Percentiles rank a stretch among this genome's conserved stretches.
Conservation (phyloP, 1,139 yeast species). For the Pichia norvegensis region DNA sequence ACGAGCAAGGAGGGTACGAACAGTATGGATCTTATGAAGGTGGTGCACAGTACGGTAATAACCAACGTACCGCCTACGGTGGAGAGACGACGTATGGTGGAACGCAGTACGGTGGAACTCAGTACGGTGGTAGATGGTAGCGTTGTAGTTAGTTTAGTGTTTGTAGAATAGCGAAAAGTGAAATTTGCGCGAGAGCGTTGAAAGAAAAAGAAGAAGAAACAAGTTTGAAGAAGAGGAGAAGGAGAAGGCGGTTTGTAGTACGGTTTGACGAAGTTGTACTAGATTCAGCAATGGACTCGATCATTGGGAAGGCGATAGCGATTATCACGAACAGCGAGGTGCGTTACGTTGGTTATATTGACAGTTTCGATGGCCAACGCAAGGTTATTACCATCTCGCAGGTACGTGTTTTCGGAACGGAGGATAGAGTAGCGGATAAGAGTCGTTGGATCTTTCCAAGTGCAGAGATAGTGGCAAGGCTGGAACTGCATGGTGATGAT, state of each 20-base stretch:
- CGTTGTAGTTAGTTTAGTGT: not conserved
- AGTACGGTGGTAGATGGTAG: slow-evolving; percentile 25
- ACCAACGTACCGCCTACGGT: slow-evolving; percentile 15
- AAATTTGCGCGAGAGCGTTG: not conserved
- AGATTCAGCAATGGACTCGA: slow-evolving; percentile 8
- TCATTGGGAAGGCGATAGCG: slow-evolving; percentile 77
- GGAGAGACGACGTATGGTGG: slow-evolving; percentile 17
- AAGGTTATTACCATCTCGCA: slow-evolving; percentile 81
- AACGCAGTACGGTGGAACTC: slow-evolving; percentile 14
- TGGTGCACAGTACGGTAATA: not conserved
- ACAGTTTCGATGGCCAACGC: slow-evolving; percentile 81
- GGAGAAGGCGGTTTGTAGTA: not conserved
- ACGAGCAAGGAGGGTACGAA: not conserved
- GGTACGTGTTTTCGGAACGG: slow-evolving; percentile 88
- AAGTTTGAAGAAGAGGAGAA: not conserved
- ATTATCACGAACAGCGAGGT: slow-evolving; percentile 83
- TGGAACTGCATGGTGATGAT: slow-evolving; percentile 86
- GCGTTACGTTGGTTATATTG: slow-evolving; percentile 80
- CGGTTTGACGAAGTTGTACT: not conserved
- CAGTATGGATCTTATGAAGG: not conserved
- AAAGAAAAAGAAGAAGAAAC: too few relatives aligned
- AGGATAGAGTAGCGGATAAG: slow-evolving; percentile 77
- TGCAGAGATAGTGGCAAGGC: slow-evolving; percentile 64
- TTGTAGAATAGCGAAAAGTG: not conserved
- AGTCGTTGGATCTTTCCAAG: slow-evolving; percentile 69